Percentiles rank a stretch among this genome's conserved stretches.
Evolutionary conservation across 2,329 filamentous ascomycete genomes (phyloP).

Genomic region (Apiospora kogelbergensis): DNA sequence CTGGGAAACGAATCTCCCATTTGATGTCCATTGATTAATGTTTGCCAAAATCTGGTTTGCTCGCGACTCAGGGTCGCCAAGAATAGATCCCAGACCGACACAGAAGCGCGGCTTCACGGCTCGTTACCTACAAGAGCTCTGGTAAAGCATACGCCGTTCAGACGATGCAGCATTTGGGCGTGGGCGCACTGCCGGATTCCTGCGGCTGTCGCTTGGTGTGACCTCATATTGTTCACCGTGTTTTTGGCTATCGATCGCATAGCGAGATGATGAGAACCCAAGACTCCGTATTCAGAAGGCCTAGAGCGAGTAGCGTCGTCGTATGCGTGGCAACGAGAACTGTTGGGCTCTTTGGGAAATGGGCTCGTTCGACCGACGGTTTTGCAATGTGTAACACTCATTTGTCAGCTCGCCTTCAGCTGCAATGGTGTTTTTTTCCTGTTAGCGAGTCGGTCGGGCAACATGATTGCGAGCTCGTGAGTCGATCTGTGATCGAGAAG

Average conservation of each 20-base stretch:
- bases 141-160: neutral
- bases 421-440: neutral
- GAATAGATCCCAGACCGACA: neutral
- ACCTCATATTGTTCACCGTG: neutral
- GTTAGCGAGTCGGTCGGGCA: neutral
- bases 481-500: neutral
- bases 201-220: neutral
- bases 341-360: neutral
- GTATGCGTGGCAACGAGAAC: neutral
- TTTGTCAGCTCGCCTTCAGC: neutral
- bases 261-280: neutral
- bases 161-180: neutral
- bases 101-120: neutral
- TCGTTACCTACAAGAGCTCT: neutral
- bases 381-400: neutral
- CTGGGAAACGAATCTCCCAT: neutral
- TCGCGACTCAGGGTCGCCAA: neutral
- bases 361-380: neutral
- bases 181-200: neutral
- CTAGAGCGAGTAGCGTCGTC: neutral
- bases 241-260: neutral
- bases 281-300: neutral
- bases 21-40: neutral
- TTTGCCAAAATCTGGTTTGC: neutral
- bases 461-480: neutral